Base-by-base conservation (phyloP, 1,139 yeast species). In the Candida glucosophila region DNA sequence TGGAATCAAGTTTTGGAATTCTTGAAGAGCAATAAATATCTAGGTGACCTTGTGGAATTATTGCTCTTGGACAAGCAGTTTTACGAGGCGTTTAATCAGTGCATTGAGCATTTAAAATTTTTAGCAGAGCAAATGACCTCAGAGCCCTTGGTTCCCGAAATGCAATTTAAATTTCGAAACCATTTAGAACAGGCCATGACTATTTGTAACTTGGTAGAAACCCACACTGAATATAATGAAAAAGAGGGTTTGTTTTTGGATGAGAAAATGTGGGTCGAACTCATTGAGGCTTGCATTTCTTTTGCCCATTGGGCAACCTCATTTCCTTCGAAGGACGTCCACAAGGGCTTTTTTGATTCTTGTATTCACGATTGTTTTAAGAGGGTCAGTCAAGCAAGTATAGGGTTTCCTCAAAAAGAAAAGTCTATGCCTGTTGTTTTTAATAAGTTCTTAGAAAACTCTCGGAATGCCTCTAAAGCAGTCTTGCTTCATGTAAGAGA, bases 401-500 rank as follows among this genome's bases (percentile, higher is more conserved):
- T 60, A 3, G 46, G 48, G 25, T 47, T n/a, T 11, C 15, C 11
- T 9, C 17, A 21, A 20, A 44, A 43, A 19, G 55, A 55, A 26
- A 36, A 46, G 15, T 59, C 73, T 5, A 72, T 75, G 33, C 44
- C 69, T 21, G 54, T 52, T 14, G 65, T 76, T 2, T 71, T 76
- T 39, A 63, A 69, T 30, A 52, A 51, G 26, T 72, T 75, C 35
- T 45, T 76, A 23, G 56, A 52, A 18, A 34, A 52, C n/a, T 42
- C 45, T 6, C 40, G 44, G 2, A 37, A 50, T 3, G 47, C 44
- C 5, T 37, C 51, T 23, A 37, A 47, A 4, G 70, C 80, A 1
- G 60, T 67, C 1, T 40, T 77, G 14, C 67, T 74, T 0, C 77
- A 77, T 37, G 69, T 80, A n/a, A 55, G 79, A 19, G 62, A 64